Evolutionary conservation across 2,329 filamentous ascomycete genomes (phyloP), one percentile per base, ranked within the genome.

Genomic region (Aspergillus novoparasiticus): DNA sequence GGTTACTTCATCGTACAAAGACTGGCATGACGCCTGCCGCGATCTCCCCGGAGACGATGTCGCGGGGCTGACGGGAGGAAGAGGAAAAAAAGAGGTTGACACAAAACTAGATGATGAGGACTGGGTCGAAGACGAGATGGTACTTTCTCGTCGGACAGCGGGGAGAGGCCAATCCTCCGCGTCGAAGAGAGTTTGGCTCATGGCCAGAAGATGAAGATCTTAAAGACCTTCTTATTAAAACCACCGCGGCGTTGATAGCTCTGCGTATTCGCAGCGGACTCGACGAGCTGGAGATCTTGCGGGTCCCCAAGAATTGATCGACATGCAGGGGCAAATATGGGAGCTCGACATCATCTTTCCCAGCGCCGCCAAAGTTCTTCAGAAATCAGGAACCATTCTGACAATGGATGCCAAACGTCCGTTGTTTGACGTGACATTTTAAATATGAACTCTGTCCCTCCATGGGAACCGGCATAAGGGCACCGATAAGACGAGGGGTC

Each of bases 1-100:
- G n/a, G 72, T 64, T 8, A 74, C 68, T 51, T 78, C 73, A 59
- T 76, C 72, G 58, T 72, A 72, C 12, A 69, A 45, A 48, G 74
- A 75, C 61, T 60, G 57, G 36, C 69, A 72, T 60, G 71, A 73
- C 36, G 69, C 67, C 55, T 76, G 73, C 48, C 74, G 66, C 58
- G 73, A 73, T 28, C 64, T 60, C 6, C 68, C 66, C 14, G 68
- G 68, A 19, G 73, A 70, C 28, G 72, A 68, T 9, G 66, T 62
- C 1, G 69, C 62, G 10, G 73, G 69, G 32, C 67, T 72, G 21
- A 69, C 68, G 6, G 73, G 71, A 11, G 73, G n/a, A 55, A 14
- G 59, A 5, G 68, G 65, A 28, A 63, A 70, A 19, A 60, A 63
- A 32, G 67, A 67, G 10, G 67, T 66, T 21, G 72, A 72, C 59